These are phyloP conservation scores for Termitomyces sp. DNA, from an alignment of 768 basidiomycete species.

Conservation along the genomic window DNA sequence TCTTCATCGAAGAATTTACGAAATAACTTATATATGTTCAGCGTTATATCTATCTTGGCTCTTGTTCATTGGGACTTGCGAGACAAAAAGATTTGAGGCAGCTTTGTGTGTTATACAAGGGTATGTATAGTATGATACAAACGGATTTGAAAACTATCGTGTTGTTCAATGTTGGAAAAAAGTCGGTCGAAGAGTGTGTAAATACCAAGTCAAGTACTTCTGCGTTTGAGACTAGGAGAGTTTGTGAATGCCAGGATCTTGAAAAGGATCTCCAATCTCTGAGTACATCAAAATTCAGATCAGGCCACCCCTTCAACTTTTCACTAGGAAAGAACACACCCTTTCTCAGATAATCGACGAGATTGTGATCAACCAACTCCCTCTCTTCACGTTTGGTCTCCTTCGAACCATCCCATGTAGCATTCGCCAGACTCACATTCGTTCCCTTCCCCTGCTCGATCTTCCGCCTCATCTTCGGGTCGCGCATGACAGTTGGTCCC, in stretches of 20 bases:
- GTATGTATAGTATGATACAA: slow-evolving; percentile 5
- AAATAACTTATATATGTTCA: slow-evolving; percentile 11
- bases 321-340: slow-evolving; percentile 25
- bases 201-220: not conserved
- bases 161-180: not conserved
- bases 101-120: slow-evolving; percentile 1
- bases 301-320: not conserved
- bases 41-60: not conserved
- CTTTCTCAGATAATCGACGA: slow-evolving; percentile 52
- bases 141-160: not conserved
- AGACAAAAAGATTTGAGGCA: not conserved
- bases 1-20: not conserved
- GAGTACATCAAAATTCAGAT: slow-evolving; percentile 1
- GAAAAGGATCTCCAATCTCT: slow-evolving; percentile 57
- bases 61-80: not conserved
- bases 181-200: not conserved
- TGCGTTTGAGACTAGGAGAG: slow-evolving; percentile 10
- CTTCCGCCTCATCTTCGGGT: slow-evolving; percentile 45
- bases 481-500: slow-evolving; percentile 36
- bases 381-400: slow-evolving; percentile 49
- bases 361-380: slow-evolving; percentile 42
- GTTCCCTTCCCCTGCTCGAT: slow-evolving; percentile 31
- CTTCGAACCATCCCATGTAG: slow-evolving; percentile 24
- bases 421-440: slow-evolving; percentile 11
- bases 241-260: slow-evolving; percentile 27